A percentile compares a stretch with the other conserved stretches of the same genome.
These are phyloP conservation scores for Colletotrichum liriopes DNA, from an alignment of 2,329 filamentous ascomycete species.

Conservation along the genomic window DNA sequence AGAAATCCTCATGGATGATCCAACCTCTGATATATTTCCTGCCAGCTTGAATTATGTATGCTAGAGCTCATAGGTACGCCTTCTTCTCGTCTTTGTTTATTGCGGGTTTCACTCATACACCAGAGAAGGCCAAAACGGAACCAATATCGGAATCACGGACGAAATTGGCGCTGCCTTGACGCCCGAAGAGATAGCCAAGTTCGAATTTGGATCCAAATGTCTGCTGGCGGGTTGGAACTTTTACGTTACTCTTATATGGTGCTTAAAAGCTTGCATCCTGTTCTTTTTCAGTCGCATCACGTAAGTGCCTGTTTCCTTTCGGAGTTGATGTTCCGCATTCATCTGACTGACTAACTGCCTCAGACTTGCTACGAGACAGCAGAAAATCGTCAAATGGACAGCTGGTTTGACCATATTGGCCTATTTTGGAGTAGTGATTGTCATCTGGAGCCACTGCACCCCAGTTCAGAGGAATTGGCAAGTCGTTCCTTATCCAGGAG, in stretches of 20 bases:
- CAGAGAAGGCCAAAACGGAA: slow-evolving; percentile 54
- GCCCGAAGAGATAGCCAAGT: slow-evolving; percentile 48
- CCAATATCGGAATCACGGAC: slow-evolving; percentile 55
- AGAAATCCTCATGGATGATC: too few species aligned
- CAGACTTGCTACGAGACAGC: slow-evolving; percentile 55
- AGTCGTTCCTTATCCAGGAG: slow-evolving; percentile 58
- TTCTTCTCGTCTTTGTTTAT: too few species aligned
- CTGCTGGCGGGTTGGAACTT: slow-evolving; percentile 57
- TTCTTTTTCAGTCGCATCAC: slow-evolving; percentile 61
- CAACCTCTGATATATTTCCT: not conserved
- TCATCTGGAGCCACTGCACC: slow-evolving; percentile 55
- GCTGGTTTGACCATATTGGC: slow-evolving; percentile 49
- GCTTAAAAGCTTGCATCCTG: slow-evolving; percentile 60
- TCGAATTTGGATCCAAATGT: slow-evolving; percentile 54
- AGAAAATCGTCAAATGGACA: slow-evolving; percentile 56
- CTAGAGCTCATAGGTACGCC: slow-evolving; percentile 30
- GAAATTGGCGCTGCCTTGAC: slow-evolving; percentile 51
- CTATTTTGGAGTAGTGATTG: slow-evolving; percentile 53
- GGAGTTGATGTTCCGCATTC: too few species aligned
- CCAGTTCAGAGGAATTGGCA: slow-evolving; percentile 59
- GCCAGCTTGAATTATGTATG: slow-evolving; percentile 25
- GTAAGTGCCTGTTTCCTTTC: slow-evolving; percentile 47
- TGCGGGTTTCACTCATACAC: not conserved
- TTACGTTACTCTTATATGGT: slow-evolving; percentile 60
- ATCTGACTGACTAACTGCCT: not conserved